phyloP scores from a whole-genome alignment of 169 alveolate genomes.

The Cryptosporidium viatorum region DNA sequence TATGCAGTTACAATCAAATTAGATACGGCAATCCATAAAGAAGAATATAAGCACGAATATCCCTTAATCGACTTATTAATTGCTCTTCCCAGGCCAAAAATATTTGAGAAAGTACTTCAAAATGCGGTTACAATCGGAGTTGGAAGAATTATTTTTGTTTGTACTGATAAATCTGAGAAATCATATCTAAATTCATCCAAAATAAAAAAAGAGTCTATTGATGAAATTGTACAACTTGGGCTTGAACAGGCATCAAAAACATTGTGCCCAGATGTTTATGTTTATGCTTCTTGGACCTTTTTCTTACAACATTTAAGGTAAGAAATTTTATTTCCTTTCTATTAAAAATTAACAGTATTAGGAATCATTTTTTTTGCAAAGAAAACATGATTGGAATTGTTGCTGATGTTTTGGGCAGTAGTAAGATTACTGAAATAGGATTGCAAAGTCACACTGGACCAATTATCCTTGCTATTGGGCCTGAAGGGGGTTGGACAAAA shows the following conservation, averaged over 20 bases:
- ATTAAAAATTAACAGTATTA: background rate
- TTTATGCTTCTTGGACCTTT: constrained; percentile 62
- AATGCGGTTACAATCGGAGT: constrained; percentile 82
- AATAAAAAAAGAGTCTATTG: constrained; percentile 62
- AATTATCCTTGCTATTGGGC: constrained; percentile 83
- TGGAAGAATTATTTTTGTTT: constrained; percentile 79
- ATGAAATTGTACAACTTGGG: constrained; percentile 55
- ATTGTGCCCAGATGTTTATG: constrained; percentile 54
- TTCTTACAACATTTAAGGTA: constrained; percentile 48
- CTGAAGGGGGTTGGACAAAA: constrained; percentile 85
- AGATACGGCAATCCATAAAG: constrained; percentile 52
- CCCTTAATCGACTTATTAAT: constrained; percentile 81
- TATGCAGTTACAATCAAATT: constrained; percentile 19
- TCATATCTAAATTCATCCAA: constrained; percentile 77
- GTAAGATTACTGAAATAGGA: constrained; percentile 35
- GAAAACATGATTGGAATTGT: constrained; percentile 52
- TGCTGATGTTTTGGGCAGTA: constrained; percentile 43
- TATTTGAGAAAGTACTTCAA: constrained; percentile 77
- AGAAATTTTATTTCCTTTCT: background rate
- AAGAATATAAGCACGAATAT: constrained; percentile 6
- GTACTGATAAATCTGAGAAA: constrained; percentile 81
- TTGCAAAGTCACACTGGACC: constrained; percentile 77
- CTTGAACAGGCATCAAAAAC: constrained; percentile 70
- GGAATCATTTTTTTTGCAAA: constrained; percentile 12
- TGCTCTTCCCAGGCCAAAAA: constrained; percentile 84